phyloP scores from a whole-genome alignment of 169 alveolate species.

The Eimeria necatrix region DNA sequence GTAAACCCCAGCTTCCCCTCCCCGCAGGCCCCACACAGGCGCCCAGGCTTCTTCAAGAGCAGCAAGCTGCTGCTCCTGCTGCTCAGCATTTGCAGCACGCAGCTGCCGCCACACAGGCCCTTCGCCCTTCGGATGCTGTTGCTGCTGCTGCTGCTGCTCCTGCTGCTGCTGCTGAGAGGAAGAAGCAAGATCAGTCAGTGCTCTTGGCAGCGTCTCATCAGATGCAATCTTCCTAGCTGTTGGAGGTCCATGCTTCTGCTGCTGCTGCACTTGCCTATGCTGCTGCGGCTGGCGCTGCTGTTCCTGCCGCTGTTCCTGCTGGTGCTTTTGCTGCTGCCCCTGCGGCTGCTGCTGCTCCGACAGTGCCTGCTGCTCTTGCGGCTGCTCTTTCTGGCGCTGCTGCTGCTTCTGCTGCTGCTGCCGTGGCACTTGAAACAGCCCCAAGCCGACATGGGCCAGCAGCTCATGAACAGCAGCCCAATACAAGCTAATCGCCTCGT shows the following conservation, averaged over 20 bases:
- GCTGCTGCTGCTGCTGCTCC: slow-evolving; percentile 42
- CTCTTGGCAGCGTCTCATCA: neutral
- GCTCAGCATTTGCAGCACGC: slow-evolving; percentile 12
- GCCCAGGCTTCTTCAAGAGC: slow-evolving; percentile 29
- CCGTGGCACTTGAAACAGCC: slow-evolving; percentile 1
- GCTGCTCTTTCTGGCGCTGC: neutral
- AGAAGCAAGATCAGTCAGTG: neutral
- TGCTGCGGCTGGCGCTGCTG: slow-evolving; percentile 13
- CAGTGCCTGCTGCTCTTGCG: neutral
- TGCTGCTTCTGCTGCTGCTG: slow-evolving; percentile 1
- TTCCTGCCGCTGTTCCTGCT: neutral
- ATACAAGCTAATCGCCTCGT: neutral
- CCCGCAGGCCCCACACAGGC: neutral
- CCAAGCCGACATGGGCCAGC: neutral
- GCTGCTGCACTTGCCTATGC: neutral
- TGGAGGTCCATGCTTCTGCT: neutral
- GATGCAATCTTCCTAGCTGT: neutral
- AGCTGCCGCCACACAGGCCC: slow-evolving; percentile 48
- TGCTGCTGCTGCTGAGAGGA: neutral
- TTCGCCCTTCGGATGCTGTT: neutral
- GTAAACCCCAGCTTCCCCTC: neutral
- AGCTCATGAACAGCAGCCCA: slow-evolving; percentile 40
- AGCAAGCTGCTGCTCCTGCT: slow-evolving; percentile 47
- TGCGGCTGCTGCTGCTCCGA: neutral
- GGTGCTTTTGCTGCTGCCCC: neutral